A percentile compares a stretch with the other conserved stretches of the same genome.
phyloP scores from a whole-genome alignment of 148 eudicot species.

The Suaeda aralocaspica region DNA sequence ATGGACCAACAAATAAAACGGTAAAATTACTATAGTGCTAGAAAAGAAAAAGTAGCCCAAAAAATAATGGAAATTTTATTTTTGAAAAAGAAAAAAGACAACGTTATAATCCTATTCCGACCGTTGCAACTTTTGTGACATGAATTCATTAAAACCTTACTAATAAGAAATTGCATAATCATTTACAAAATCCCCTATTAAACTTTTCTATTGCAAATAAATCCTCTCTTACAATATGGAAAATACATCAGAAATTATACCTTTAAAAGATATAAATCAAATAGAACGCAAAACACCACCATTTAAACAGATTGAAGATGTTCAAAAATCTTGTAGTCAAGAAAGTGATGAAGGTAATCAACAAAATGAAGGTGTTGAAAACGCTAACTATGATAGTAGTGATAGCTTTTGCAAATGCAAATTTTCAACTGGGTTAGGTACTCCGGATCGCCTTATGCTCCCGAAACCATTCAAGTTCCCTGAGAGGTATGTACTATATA shows the following conservation, averaged over 20 bases:
- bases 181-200: background rate
- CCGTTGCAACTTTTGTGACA: background rate
- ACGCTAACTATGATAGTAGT: no score
- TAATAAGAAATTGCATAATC: no score
- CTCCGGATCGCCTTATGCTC: constrained; percentile 40
- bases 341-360: background rate
- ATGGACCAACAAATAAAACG: no score
- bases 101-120: background rate
- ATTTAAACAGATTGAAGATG: background rate
- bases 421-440: constrained; percentile 13
- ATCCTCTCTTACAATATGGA: background rate
- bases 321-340: background rate
- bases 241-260: background rate
- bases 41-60: no score
- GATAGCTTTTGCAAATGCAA: constrained; percentile 18
- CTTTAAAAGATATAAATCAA: constrained; percentile 13
- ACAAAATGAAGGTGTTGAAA: background rate
- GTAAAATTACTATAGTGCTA: no score
- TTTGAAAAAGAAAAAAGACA: background rate
- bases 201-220: background rate
- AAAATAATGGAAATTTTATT: no score
- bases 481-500: constrained; percentile 31
- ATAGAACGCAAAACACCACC: constrained; percentile 15
- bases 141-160: background rate
- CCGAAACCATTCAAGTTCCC: constrained; percentile 50